Evolutionary conservation across 805 yeast species (phyloP), one percentile per base, ranked within the genome.

Genomic region (Debaryomyces castellii): DNA sequence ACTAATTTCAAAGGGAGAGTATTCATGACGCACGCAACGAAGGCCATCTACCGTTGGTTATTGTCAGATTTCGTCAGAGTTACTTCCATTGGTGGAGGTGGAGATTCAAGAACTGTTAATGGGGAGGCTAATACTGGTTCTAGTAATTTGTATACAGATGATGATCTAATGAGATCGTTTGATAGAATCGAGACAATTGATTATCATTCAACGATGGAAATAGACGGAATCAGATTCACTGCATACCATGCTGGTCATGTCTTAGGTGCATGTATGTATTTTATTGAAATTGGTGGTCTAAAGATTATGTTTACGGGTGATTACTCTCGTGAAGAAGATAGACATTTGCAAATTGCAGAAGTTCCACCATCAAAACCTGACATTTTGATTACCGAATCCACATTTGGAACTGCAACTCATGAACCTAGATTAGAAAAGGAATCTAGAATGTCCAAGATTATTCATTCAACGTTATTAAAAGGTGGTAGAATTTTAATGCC

Each of bases 201-300:
- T 64, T 94, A 86, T 65, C 98, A 94, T 65, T 89, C 97, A 4
- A 94, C 99, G 0, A 80, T 89, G 52, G 98, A 94, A 56, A 87
- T 91, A 28, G 95, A 88, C 48, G 99, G 99, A 43, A 85, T 94
- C 46, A 77, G 94, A 59, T 92, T 94, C 71, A 94, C 99, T 1
- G 99, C 99, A 1, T 94, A 86, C 64, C 99, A 92, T 69, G 99
- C 99, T 6, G 99, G 99, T n/a, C 99, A 94, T 75, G 99, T 94
- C 10, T 73, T 94, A 37, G 99, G 99, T 45, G 98, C 99, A 9
- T 97, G 98, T 10, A 94, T 94, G 98, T 94, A 85, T 64, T 83
- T 94, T 53, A 81, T 94, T 40, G 99, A 94, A 64, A 86, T 94
- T 57, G 97, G 96, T 16, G 97, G 97, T 0, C 70, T 92, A 48